Conservation (phyloP, 257 asterid species). For the Nicotiana undulata region DNA sequence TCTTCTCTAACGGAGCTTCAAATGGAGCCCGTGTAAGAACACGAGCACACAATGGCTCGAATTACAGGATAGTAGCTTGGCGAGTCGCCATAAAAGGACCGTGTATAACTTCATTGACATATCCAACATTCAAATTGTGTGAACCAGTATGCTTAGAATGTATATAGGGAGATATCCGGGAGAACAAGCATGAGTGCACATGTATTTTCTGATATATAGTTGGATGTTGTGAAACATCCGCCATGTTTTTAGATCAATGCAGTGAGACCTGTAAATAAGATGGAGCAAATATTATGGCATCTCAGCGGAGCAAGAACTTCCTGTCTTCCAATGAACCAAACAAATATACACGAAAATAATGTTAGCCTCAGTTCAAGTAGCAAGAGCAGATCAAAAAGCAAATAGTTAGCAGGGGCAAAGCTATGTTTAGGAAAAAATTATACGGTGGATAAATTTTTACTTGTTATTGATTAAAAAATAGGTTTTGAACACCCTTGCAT, state of each 20-base stretch:
- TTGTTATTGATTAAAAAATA: too few relatives aligned
- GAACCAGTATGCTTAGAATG: background rate
- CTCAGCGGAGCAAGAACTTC: background rate
- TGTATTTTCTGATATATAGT: slow-evolving; percentile 11
- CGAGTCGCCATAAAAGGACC: background rate
- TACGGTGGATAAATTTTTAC: too few relatives aligned
- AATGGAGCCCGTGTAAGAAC: slow-evolving; percentile 11
- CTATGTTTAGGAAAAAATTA: too few relatives aligned
- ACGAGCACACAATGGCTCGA: background rate
- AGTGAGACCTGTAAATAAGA: background rate
- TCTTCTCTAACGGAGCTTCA: slow-evolving; percentile 7
- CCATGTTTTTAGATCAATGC: background rate
- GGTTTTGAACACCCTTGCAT: too few relatives aligned
- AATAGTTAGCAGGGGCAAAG: too few relatives aligned
- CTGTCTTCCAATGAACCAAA: background rate
- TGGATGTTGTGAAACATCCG: background rate
- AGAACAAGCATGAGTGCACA: background rate
- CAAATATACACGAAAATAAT: background rate
- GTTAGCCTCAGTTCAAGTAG: background rate
- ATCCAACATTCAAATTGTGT: background rate
- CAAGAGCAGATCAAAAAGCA: background rate
- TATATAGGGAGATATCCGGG: slow-evolving; percentile 2
- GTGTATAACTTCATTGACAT: background rate
- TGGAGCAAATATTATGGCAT: background rate
- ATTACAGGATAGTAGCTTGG: background rate